These are phyloP conservation scores for Lyophyllum atratum DNA, from an alignment of 768 basidiomycete genomes.

Conservation along the genomic window DNA sequence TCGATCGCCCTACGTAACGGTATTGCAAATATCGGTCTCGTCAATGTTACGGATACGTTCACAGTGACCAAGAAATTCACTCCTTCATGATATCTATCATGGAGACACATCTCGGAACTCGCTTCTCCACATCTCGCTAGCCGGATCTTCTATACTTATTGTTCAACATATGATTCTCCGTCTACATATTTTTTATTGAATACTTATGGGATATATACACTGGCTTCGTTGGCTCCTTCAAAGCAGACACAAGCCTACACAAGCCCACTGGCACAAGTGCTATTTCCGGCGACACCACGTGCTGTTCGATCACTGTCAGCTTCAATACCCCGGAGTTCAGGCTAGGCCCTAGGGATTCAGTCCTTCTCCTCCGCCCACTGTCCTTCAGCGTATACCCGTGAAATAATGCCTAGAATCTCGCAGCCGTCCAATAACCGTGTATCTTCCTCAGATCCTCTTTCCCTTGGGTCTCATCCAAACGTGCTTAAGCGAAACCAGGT, in stretches of 20 bases:
- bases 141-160: slow-evolving; percentile 11
- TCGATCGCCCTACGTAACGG: slow-evolving; percentile 34
- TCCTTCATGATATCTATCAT: slow-evolving; percentile 21
- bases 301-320: slow-evolving; percentile 9
- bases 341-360: background rate
- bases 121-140: background rate
- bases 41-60: slow-evolving; percentile 50
- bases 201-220: background rate
- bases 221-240: background rate
- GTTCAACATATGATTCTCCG: background rate
- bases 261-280: background rate
- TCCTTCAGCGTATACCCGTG: slow-evolving; percentile 3
- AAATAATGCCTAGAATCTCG: slow-evolving; percentile 41
- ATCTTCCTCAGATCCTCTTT: slow-evolving; percentile 26
- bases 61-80: slow-evolving; percentile 30
- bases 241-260: background rate
- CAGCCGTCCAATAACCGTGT: slow-evolving; percentile 25
- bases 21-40: slow-evolving; percentile 32
- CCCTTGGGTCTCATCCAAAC: slow-evolving; percentile 39
- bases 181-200: background rate
- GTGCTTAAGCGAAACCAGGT: slow-evolving; percentile 58
- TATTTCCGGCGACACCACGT: slow-evolving; percentile 17
- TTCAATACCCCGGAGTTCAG: background rate
- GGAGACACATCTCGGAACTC: background rate
- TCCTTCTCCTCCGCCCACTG: slow-evolving; percentile 1